Percentiles rank a stretch among this genome's conserved stretches.
Conservation (phyloP, 305 asterid species). For the Fraxinus greggii region DNA sequence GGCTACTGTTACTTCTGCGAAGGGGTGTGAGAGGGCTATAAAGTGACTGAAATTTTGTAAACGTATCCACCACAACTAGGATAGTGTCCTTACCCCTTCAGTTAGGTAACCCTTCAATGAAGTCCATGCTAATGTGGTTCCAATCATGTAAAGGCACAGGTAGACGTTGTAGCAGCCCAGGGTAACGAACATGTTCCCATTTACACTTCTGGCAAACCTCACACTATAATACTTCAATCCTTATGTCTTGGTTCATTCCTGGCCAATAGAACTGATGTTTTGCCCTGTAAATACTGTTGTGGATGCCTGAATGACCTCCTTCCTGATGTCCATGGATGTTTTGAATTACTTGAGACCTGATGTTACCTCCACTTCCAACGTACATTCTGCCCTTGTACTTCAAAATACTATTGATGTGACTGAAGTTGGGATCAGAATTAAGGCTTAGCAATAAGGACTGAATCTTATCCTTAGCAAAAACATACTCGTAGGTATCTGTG, state of each 20-base stretch:
- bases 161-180: not conserved
- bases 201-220: not conserved
- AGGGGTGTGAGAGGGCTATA: not conserved
- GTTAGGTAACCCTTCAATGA: not conserved
- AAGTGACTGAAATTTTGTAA: not conserved
- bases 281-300: not conserved
- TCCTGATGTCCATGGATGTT: not conserved
- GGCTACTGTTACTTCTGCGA: not conserved
- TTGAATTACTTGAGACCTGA: not conserved
- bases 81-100: not conserved
- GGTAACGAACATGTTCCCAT: not conserved
- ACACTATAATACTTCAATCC: not conserved
- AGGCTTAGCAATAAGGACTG: not conserved
- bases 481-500: not conserved
- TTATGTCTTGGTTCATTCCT: not conserved
- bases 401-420: not conserved
- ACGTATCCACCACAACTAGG: not conserved
- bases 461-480: not conserved
- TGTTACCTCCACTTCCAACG: not conserved
- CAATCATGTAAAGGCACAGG: not conserved
- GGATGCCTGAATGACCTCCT: not conserved
- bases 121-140: not conserved
- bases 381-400: not conserved
- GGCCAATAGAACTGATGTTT: not conserved
- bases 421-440: not conserved